Percentiles rank a stretch among this genome's conserved stretches.
Conservation (phyloP, 2,329 filamentous ascomycete species). For the Pseudogymnoascus sp. region DNA sequence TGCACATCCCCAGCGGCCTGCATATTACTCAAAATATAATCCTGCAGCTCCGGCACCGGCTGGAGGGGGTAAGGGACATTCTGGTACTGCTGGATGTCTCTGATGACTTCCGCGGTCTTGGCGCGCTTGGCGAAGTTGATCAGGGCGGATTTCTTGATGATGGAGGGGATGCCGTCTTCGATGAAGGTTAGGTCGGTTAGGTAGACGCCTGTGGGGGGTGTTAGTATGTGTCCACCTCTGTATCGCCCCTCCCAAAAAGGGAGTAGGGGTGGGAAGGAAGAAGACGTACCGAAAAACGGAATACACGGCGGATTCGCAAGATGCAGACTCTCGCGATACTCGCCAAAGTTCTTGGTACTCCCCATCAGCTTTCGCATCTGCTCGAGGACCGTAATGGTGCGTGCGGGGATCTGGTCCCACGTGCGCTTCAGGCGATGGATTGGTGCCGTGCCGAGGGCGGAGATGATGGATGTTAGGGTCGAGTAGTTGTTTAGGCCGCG, state of each 20-base stretch:
- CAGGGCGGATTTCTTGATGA: conserved; percentile 91
- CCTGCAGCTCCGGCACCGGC: conserved; percentile 83
- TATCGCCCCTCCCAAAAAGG: background rate
- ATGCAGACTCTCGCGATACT: conserved; percentile 90
- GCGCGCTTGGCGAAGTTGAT: conserved; percentile 99
- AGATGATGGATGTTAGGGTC: conserved; percentile 94
- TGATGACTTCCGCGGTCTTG: conserved; percentile 96
- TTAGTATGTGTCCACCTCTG: no score
- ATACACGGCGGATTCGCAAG: conserved; percentile 94
- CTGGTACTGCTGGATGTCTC: conserved; percentile 97
- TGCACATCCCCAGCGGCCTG: conserved; percentile 91
- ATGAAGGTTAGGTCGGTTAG: conserved; percentile 97
- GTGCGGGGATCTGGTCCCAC: conserved; percentile 86
- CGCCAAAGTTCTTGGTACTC: conserved; percentile 95
- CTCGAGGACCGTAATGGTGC: conserved; percentile 73
- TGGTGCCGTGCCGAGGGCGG: conserved; percentile 85
- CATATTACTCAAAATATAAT: conserved; percentile 96
- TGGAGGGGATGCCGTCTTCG: conserved; percentile 92
- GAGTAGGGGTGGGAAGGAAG: background rate
- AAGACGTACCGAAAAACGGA: conserved; percentile 79
- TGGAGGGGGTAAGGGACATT: conserved; percentile 93
- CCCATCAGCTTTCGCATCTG: conserved; percentile 92
- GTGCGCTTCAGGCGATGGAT: conserved; percentile 90
- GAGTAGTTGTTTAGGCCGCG: conserved; percentile 93
- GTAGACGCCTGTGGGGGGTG: conserved; percentile 68